Evolutionary conservation across 225 moss, liverwort and hornwort species (phyloP), one percentile per base, ranked within the genome.

Genomic region (Physcomitrium patens): DNA sequence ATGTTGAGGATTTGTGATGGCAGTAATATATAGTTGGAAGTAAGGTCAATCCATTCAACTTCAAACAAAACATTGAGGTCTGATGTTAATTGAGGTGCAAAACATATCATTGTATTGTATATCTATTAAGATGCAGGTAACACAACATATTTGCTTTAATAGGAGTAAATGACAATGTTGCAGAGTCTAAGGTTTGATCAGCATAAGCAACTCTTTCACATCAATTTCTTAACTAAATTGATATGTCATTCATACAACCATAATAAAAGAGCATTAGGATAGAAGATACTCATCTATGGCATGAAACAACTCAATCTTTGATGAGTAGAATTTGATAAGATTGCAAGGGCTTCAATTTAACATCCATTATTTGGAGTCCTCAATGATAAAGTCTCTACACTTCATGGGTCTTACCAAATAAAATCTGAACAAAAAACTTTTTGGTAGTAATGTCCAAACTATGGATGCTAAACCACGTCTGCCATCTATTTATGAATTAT

Each of bases 261-360:
- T n/a, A 59, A 60, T 6, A 7, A 60, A 61, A 72, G 24, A 59
- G 59, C 23, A 45, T 14, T 10, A 48, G 49, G 60, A 10, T 45
- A 45, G 17, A 13, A 10, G 60, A n/a, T 59, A 16, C n/a, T n/a
- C n/a, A 60, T 3, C 47, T 61, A 47, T 26, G 61, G n/a, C 46
- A 6, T 27, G 60, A 24, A 44, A 23, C 41, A 61, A 14, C 24
- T 48, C 72, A 26, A 72, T 59, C 49, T 60, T 23, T 31, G 72
- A 72, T 46, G 61, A 72, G 60, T 59, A 72, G 46, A 72, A 72
- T 16, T 24, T 72, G 26, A 47, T 17, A 13, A 17, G 48, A 46
- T 48, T 15, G 12, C 59, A 26, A 15, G 54, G 15, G 19, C 10
- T 45, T 45, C 10, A n/a, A n/a, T n/a, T 55, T 28, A 57, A 57